A percentile compares a stretch with the other conserved stretches of the same genome.
Conservation (phyloP, 106 monocot species). For the Apostasia ramifera region DNA sequence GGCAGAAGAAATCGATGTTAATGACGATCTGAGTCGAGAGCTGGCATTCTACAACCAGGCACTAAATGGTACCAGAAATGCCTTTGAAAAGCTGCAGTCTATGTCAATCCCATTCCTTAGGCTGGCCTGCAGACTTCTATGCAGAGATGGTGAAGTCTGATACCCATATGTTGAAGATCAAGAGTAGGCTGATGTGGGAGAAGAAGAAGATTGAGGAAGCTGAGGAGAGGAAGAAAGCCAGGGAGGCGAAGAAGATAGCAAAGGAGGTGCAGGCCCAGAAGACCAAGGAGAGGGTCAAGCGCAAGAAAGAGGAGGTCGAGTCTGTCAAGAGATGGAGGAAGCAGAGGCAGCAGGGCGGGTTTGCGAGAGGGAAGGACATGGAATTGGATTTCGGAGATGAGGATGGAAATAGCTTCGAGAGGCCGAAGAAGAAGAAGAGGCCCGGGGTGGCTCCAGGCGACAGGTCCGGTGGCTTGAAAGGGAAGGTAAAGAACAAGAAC, state of each 20-base stretch:
- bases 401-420: slow-evolving; percentile 13
- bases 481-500: slow-evolving; percentile 20
- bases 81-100: slow-evolving; percentile 47
- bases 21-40: slow-evolving; percentile 76
- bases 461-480: slow-evolving; percentile 40
- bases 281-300: slow-evolving; percentile 61
- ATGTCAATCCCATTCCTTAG: slow-evolving; percentile 60
- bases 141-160: slow-evolving; percentile 93
- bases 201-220: slow-evolving; percentile 84
- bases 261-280: slow-evolving; percentile 79
- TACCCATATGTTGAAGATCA: slow-evolving; percentile 74
- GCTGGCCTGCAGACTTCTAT: slow-evolving; percentile 77
- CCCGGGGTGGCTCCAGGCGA: slow-evolving; percentile 56
- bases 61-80: slow-evolving; percentile 51
- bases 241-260: slow-evolving; percentile 69
- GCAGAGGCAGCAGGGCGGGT: slow-evolving; percentile 74
- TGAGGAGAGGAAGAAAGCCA: slow-evolving; percentile 78
- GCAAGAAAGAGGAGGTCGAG: slow-evolving; percentile 78
- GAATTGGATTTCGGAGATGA: slow-evolving; percentile 30
- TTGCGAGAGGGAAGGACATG: slow-evolving; percentile 33
- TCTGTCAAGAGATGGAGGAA: slow-evolving; percentile 89
- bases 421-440: slow-evolving; percentile 32
- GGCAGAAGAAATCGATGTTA: slow-evolving; percentile 46
- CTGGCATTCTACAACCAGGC: slow-evolving; percentile 81
- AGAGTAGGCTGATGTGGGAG: slow-evolving; percentile 53